A percentile compares a stretch with the other conserved stretches of the same genome.
Evolutionary conservation across 2,329 filamentous ascomycete genomes (phyloP).

Genomic region (Hypocreales sp.): DNA sequence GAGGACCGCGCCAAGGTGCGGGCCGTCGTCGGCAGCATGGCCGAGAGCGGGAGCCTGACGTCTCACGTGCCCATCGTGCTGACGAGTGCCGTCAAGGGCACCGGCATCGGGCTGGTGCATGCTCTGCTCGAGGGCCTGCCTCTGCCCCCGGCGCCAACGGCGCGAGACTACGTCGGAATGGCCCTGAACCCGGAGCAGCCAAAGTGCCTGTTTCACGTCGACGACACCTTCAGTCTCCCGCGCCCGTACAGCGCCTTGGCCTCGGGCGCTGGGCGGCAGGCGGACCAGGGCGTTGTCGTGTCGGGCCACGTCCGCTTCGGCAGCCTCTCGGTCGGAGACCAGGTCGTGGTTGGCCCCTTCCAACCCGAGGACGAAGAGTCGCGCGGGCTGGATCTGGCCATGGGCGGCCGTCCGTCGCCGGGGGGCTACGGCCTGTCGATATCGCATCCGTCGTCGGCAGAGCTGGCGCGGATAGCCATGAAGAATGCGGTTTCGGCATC

Average conservation of each 20-base stretch:
- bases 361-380: conserved; percentile 36
- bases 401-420: conserved; percentile 30
- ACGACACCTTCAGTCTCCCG: conserved; percentile 72
- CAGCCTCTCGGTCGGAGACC: conserved; percentile 60
- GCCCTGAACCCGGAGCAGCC: conserved; percentile 44
- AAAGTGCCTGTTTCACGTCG: conserved; percentile 66
- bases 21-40: conserved; percentile 35
- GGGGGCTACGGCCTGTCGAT: conserved; percentile 33
- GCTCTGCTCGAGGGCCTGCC: conserved; percentile 66
- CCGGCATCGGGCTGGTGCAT: conserved; percentile 68
- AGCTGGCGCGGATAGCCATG: conserved; percentile 35
- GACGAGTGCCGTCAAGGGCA: conserved; percentile 74
- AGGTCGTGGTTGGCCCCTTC: conserved; percentile 67
- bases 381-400: conserved; percentile 13
- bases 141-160: conserved; percentile 39
- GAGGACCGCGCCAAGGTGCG: conserved; percentile 43
- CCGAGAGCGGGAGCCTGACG: conserved; percentile 23
- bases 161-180: conserved; percentile 37
- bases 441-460: conserved; percentile 36
- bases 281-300: conserved; percentile 52
- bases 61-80: conserved; percentile 67
- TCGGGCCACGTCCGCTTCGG: conserved; percentile 77
- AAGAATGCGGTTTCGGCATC: conserved; percentile 36
- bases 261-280: conserved; percentile 4
- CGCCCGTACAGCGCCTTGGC: conserved; percentile 31